Base-by-base conservation (phyloP, 2,329 filamentous ascomycete species). In the Talaromyces sp. region DNA sequence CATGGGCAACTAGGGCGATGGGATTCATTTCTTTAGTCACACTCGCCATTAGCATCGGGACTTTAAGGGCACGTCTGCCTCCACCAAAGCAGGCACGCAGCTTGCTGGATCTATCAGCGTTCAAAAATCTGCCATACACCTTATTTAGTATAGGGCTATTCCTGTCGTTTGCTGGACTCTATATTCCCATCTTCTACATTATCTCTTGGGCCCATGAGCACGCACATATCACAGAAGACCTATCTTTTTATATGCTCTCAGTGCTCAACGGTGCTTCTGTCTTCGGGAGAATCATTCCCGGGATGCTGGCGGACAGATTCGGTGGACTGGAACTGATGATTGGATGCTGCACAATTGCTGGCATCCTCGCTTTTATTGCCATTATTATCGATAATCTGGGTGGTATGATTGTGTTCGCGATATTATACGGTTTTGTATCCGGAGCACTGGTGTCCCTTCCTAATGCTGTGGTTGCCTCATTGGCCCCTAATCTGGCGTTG, bases 1-100 rank as follows among this genome's bases (percentile, higher is more conserved):
- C 78, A n/a, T 88, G 85, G 86, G 81, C 85, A 0, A 86, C 88
- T 3, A 80, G 90, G 7, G 83, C 87, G 8, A 80, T 90, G 0
- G 89, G 83, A 0, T 89, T 92, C 70, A 82, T 92, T 33, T 84
- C 74, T 0, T 81, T 87, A 9, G 80, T 72, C 17, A 78, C 77
- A 11, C 74, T 43, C 17, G 8, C 8, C 41, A 19, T 43, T 6
- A 43, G 41, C n/a, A 13, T 43, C 9, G 41, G 17, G 19, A 43
- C 41, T 7, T 43, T 43, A 17, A 43, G 41, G 3, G 41, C 41
- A 43, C 41, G 41, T 43, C 41, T 43, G 19, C 41, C 41, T 7
- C 41, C 41, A 8, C 17, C 41, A 8, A 43, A 43, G 9, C 19
- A 43, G 41, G 41, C 41, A 3, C 41, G 41, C 10, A 43, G 1